Percentiles rank a stretch among this genome's conserved stretches.
Conservation (phyloP, 2,329 filamentous ascomycete species). For the Fusarium floridanum region DNA sequence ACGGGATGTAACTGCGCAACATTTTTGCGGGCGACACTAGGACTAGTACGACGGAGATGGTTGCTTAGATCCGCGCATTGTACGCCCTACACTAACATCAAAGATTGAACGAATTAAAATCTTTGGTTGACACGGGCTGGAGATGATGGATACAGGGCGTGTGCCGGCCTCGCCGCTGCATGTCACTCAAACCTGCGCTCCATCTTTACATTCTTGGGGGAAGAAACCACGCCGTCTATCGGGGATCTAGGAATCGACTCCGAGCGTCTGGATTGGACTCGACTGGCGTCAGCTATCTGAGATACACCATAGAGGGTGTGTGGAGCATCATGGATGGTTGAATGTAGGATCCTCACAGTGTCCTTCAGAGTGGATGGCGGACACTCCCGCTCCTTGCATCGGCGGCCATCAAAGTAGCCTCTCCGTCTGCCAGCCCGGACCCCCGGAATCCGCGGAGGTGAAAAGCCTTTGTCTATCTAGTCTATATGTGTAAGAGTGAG, state of each 20-base stretch:
- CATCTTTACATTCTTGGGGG: not conserved
- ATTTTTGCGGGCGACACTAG: not conserved
- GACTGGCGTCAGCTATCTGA: not conserved
- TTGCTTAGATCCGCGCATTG: not conserved
- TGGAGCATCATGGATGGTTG: too few species aligned
- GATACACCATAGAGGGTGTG: not conserved
- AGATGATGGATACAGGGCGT: slow-evolving; percentile 1
- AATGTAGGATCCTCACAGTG: not conserved
- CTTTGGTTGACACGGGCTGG: not conserved
- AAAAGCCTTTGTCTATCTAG: not conserved
- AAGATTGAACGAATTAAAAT: not conserved
- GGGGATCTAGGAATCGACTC: not conserved
- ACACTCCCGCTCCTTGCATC: slow-evolving; percentile 40
- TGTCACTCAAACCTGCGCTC: not conserved
- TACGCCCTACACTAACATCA: not conserved
- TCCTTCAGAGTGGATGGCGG: slow-evolving; percentile 10
- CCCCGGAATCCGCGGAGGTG: not conserved
- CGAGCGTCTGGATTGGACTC: not conserved
- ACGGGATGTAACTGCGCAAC: not conserved
- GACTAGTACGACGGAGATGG: not conserved
- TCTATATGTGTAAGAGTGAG: not conserved
- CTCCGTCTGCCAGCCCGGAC: not conserved
- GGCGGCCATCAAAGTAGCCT: not conserved
- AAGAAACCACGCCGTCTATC: not conserved
- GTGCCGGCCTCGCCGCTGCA: slow-evolving; percentile 3